A percentile compares a stretch with the other conserved stretches of the same genome.
These are phyloP conservation scores for Mycena rosella DNA, from an alignment of 768 basidiomycete genomes.

Conservation along the genomic window DNA sequence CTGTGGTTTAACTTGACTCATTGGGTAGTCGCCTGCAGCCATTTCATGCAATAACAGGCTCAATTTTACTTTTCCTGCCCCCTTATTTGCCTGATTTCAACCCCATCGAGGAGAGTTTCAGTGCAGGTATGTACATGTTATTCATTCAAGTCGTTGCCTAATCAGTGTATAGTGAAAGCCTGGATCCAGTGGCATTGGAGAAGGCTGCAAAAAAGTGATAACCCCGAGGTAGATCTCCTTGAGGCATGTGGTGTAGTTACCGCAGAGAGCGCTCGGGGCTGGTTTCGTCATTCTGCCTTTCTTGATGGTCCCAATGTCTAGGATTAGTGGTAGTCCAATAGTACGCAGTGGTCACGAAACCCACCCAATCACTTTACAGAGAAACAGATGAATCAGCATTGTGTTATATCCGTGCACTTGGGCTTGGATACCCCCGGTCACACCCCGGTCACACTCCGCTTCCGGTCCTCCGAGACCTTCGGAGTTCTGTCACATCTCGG, in stretches of 20 bases:
- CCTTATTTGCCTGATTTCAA: conserved; percentile 54
- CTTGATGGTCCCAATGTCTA: no score
- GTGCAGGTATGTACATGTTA: conserved; percentile 22
- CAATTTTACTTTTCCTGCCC: conserved; percentile 45
- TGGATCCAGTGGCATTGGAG: conserved; percentile 22
- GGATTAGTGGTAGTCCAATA: no score
- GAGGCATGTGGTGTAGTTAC: conserved; percentile 45
- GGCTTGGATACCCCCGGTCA: no score
- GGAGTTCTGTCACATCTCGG: no score
- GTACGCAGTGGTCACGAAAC: no score
- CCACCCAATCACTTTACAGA: background rate
- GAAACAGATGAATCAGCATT: conserved; percentile 1
- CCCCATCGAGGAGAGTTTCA: conserved; percentile 52
- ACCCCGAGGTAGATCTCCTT: conserved; percentile 22
- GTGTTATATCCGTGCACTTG: no score
- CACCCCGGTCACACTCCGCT: no score
- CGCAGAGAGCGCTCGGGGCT: conserved; percentile 23
- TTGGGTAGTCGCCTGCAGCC: no score
- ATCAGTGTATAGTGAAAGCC: conserved; percentile 7
- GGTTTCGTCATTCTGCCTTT: conserved; percentile 31
- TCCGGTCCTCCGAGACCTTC: no score
- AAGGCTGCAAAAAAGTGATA: conserved; percentile 22
- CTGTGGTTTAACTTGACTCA: no score
- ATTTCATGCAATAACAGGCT: conserved; percentile 31
- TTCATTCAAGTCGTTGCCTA: no score